Conservation (phyloP, 805 yeast species). For the Kurtzmaniella cleridarum region DNA sequence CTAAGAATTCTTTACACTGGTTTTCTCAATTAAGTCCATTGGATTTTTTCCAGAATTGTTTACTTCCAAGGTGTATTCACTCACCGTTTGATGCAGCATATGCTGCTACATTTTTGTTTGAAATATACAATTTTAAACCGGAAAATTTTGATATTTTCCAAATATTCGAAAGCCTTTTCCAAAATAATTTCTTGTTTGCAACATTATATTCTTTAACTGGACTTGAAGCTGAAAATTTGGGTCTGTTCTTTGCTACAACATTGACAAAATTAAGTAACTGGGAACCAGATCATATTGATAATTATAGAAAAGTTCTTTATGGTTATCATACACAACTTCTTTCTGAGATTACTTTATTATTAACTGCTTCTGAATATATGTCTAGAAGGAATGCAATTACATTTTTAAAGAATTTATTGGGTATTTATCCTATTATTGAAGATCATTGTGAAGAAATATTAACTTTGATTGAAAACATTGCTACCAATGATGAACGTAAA, state of each 20-base stretch:
- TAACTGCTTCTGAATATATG: conserved; percentile 59
- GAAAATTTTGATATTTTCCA: conserved; percentile 33
- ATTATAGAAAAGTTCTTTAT: conserved; percentile 27
- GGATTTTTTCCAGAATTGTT: conserved; percentile 54
- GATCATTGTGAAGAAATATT: conserved; percentile 56
- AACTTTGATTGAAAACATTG: conserved; percentile 42
- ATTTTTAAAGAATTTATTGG: conserved; percentile 60
- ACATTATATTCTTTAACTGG: conserved; percentile 68
- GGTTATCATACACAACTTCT: conserved; percentile 53
- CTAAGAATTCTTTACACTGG: conserved; percentile 30
- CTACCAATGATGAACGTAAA: conserved; percentile 57
- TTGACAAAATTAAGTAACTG: conserved; percentile 45
- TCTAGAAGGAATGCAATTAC: conserved; percentile 76
- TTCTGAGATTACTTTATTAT: conserved; percentile 35
- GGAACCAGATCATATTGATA: conserved; percentile 11
- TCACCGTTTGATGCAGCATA: conserved; percentile 81
- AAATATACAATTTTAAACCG: conserved; percentile 35
- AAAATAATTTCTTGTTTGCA: conserved; percentile 44
- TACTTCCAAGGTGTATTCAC: conserved; percentile 71
- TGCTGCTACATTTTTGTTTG: conserved; percentile 54
- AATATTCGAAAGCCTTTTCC: conserved; percentile 44
- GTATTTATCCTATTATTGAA: conserved; percentile 62
- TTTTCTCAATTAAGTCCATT: conserved; percentile 18
- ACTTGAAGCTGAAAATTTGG: conserved; percentile 76
- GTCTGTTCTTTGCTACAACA: conserved; percentile 61